Base-by-base conservation (phyloP, 768 basidiomycete species). In the Suillus occidentalis region DNA sequence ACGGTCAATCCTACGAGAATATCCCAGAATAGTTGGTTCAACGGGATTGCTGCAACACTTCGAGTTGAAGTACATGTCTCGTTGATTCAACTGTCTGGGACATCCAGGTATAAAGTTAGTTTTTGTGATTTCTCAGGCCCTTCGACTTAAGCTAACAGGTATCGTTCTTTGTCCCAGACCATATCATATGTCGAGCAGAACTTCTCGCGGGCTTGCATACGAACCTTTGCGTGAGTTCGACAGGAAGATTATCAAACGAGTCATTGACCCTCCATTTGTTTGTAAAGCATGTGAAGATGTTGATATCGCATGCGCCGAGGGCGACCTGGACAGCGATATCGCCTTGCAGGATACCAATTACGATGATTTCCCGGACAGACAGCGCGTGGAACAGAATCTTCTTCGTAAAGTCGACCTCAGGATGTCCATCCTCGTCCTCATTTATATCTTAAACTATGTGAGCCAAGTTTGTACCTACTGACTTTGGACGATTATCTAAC, bases 321-420 rank as follows among this genome's bases (percentile, higher is more conserved):
- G 9, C 9, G 9, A 42, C 39, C 45, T 25, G 39, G 25, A 34
- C 12, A 42, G 18, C 12, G 25, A 42, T 59, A 20, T 13, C 6
- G 6, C 8, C 25, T 58, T 18, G 18, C 39, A 1, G 25, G 20
- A 42, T 59, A 6, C 12, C 14, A 14, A 4, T 36, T n/a, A 42
- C 18, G 40, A 59, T 18, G 58, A 59, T 2, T 31, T 59, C 42
- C 40, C 40, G 36, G 76, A 68, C n/a, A 72, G 83, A 60, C 72
- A 74, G 66, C 67, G 50, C 37, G 65, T 84, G 31, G 84, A 85
- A 74, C 76, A 72, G 66, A 81, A 75, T 68, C 76, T 85, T 31
- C 63, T 84, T 31, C 69, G 72, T 61, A 77, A 78, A 60, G 55
- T 77, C 40, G 78, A 79, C 39, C 61, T 65, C 31, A 73, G 77